Evolutionary conservation across 495 filamentous ascomycete species (phyloP), one percentile per base, ranked within the genome.

Genomic region (Talaromyces liani): DNA sequence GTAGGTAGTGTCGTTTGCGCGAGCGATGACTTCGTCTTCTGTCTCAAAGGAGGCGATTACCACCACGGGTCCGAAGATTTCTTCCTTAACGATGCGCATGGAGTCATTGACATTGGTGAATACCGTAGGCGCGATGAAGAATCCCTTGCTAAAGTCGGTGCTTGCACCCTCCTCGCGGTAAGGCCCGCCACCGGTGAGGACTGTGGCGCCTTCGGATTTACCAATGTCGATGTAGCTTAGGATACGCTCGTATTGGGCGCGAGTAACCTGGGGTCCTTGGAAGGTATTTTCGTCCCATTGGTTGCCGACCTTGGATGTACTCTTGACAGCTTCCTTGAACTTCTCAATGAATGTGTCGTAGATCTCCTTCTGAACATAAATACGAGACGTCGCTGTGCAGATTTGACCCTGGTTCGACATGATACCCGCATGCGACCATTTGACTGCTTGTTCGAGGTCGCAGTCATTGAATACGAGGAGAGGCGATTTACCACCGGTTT

Each of bases 401-500:
- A 97, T 88, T 77, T 97, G 92, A 36, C 92, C 92, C 83, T 91
- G 88, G 76, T 96, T 93, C 39, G 74, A 79, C 83, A 85, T 84
- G 70, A 85, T 85, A 62, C 92, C 92, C 8, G 83, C 74, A 71
- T 97, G 91, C 25, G 87, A 77, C 92, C 93, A 89, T 68, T 89
- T 87, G 61, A 88, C 83, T 29, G 93, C 86, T 71, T 94, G 85
- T 49, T 93, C 87, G 60, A 97, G 72, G 72, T 97, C 86, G 41
- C 90, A 88, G 75, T 97, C 88, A 61, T 89, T 87, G 67, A 96
- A 97, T 25, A 97, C 84, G 57, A 97, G 67, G 41, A 95, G 78
- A 1, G 92, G 92, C 4, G 87, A 91, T 78, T 97, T 97, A 65
- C 92, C 92, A 54, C 92, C 92, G 7, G 93, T 96, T 76, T 97